Conservation (phyloP, 2,329 filamentous ascomycete species). For the Pseudopyricularia javanii region DNA sequence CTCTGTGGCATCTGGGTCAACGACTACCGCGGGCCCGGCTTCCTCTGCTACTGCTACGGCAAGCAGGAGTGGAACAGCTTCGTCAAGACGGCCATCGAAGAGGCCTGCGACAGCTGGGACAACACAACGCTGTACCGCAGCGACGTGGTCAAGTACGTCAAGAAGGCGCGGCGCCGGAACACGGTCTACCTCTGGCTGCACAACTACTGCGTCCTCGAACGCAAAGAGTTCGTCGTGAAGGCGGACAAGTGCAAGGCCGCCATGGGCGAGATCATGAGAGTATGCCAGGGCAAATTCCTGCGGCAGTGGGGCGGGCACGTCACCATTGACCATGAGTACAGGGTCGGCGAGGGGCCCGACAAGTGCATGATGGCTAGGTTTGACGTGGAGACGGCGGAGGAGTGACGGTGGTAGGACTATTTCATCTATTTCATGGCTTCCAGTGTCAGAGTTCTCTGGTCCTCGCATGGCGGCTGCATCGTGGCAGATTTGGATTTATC, state of each 20-base stretch:
- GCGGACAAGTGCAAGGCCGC: neutral
- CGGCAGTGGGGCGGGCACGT: neutral
- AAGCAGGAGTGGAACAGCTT: neutral
- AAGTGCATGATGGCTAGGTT: neutral
- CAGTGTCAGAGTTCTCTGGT: too few species aligned
- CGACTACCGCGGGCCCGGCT: neutral
- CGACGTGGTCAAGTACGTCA: neutral
- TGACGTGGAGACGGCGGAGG: neutral
- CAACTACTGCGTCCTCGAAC: neutral
- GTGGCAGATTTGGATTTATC: too few species aligned
- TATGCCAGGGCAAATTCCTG: neutral
- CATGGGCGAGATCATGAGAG: neutral
- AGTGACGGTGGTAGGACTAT: neutral
- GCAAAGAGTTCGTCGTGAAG: neutral
- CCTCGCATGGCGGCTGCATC: too few species aligned
- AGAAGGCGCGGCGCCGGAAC: neutral
- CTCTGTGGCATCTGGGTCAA: neutral
- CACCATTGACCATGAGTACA: neutral
- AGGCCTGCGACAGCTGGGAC: neutral
- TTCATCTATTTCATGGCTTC: too few species aligned
- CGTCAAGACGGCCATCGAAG: neutral
- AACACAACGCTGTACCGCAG: neutral
- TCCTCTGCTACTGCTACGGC: neutral
- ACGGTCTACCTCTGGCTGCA: neutral
- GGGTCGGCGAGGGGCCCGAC: neutral